Base-by-base conservation (phyloP, 1,284 basidiomycete genomes). In the Leccinum subspadiceum region DNA sequence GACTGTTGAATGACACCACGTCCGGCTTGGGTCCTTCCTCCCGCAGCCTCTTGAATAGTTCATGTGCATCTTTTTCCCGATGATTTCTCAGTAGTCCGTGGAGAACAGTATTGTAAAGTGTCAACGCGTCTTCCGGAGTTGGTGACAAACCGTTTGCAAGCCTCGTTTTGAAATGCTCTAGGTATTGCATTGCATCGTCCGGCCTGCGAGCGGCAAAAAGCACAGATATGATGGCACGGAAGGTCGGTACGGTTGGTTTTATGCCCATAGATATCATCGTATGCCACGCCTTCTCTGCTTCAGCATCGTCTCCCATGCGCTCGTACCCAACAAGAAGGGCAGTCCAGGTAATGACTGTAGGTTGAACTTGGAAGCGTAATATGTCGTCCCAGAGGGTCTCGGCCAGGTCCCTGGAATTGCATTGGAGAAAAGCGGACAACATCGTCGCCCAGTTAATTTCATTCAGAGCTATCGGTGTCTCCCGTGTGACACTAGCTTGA, bases 1-100 rank as follows among this genome's bases (percentile, higher is more conserved):
- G 79, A 1, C 84, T 92, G 75, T 95, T 95, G 77, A 87, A 90
- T 0, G 91, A 86, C 57, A 89, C 78, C 17, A 90, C 75, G 69
- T 93, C 89, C 7, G 88, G 87, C 22, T 77, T 76, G 1, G 86
- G 86, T 1, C 85, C 85, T 33, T 70, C 61, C n/a, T 64, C 61
- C 39, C 74, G 70, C 73, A 92, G 84, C 48, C 71, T 68, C 29
- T 78, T 68, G 29, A 90, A 69, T 29, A 91, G 57, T 2, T 67
- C 66, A 26, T 74, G 69, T 2, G 84, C 87, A 15, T 82, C 79
- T 1, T 70, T 65, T 26, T 79, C 73, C 26, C 73, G 77, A 22
- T 73, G 72, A 29, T 72, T 69, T 41, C 72, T 74, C 24, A 92
- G 78, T n/a, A 90, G 74, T 39, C 85, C 85, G 41, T 86, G 76